phyloP scores from a whole-genome alignment of 768 basidiomycete species.

The Pulveroboletus sp. region DNA sequence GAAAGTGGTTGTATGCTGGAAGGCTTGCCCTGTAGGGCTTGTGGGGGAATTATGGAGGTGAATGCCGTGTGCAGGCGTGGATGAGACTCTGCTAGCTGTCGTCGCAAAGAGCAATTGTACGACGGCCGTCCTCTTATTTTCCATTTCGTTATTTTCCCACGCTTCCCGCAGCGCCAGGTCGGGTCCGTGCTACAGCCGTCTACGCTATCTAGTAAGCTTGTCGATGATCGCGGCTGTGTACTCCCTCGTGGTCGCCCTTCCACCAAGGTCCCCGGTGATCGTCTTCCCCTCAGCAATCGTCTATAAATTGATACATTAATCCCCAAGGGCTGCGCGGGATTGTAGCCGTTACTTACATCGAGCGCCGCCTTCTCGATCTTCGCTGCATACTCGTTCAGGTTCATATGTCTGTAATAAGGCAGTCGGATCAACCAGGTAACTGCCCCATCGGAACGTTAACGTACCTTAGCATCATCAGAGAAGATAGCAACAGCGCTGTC shows the following conservation, averaged over 20 bases:
- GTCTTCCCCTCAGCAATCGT: slow-evolving; percentile 95
- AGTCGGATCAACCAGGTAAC: slow-evolving; percentile 22
- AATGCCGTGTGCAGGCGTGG: slow-evolving; percentile 53
- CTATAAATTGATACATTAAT: slow-evolving; percentile 37
- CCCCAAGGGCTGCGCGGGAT: neutral
- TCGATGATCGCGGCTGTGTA: slow-evolving; percentile 85
- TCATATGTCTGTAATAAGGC: slow-evolving; percentile 75
- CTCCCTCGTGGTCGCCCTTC: slow-evolving; percentile 84
- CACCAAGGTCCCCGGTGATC: slow-evolving; percentile 95
- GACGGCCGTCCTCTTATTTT: slow-evolving; percentile 13
- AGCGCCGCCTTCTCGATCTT: slow-evolving; percentile 93
- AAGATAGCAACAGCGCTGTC: slow-evolving; percentile 94
- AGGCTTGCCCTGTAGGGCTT: slow-evolving; percentile 89
- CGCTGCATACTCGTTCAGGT: slow-evolving; percentile 72
- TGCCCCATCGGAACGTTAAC: slow-evolving; percentile 23
- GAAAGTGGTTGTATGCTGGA: slow-evolving; percentile 41
- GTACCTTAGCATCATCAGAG: slow-evolving; percentile 96
- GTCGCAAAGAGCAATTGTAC: slow-evolving; percentile 33
- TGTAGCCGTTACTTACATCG: slow-evolving; percentile 50
- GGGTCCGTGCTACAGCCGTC: slow-evolving; percentile 13
- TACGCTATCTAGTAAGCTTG: slow-evolving; percentile 46
- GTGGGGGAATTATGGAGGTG: slow-evolving; percentile 62
- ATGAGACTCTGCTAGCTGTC: slow-evolving; percentile 42
- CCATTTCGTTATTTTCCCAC: slow-evolving; percentile 24
- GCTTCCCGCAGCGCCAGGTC: slow-evolving; percentile 9